Evolutionary conservation across 805 yeast genomes (phyloP).

Genomic region (Millerozyma miso): DNA sequence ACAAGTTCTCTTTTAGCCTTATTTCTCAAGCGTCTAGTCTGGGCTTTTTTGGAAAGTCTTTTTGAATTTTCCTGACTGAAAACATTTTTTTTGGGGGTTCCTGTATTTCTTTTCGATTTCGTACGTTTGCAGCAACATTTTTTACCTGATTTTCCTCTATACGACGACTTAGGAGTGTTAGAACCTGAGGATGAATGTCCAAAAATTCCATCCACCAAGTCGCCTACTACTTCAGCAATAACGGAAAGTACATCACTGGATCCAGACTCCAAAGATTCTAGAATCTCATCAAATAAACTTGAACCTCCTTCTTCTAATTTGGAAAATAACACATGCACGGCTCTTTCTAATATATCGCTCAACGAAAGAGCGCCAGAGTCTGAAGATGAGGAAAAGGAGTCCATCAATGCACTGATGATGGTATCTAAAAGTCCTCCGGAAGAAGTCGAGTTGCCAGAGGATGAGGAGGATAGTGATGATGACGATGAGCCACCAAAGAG

Average conservation of each 20-base stretch:
- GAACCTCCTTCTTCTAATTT: background rate
- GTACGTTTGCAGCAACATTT: slow-evolving; percentile 23
- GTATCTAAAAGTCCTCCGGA: slow-evolving; percentile 10
- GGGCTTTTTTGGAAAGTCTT: slow-evolving; percentile 2
- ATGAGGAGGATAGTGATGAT: slow-evolving; percentile 3
- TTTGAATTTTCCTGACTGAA: background rate
- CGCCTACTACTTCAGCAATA: slow-evolving; percentile 3
- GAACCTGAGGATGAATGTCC: slow-evolving; percentile 7
- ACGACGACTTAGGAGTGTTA: background rate
- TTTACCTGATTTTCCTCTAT: slow-evolving; percentile 4
- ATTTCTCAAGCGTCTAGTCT: slow-evolving; percentile 9
- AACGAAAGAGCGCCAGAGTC: background rate
- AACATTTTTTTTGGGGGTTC: slow-evolving; percentile 7
- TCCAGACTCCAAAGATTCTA: slow-evolving; percentile 1
- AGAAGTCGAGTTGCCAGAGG: slow-evolving; percentile 3
- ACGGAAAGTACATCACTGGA: background rate
- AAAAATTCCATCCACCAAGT: slow-evolving; percentile 11
- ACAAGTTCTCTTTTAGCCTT: slow-evolving; percentile 14
- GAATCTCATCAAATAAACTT: slow-evolving; percentile 7
- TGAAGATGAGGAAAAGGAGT: slow-evolving; percentile 8
- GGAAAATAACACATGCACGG: background rate
- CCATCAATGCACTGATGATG: slow-evolving; percentile 11
- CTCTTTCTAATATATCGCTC: slow-evolving; percentile 1
- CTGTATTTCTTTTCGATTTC: slow-evolving; percentile 13
- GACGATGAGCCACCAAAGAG: slow-evolving; percentile 7